A percentile compares a stretch with the other conserved stretches of the same genome.
Conservation (phyloP, 2,329 filamentous ascomycete species). For the Nemania bipapillata region DNA sequence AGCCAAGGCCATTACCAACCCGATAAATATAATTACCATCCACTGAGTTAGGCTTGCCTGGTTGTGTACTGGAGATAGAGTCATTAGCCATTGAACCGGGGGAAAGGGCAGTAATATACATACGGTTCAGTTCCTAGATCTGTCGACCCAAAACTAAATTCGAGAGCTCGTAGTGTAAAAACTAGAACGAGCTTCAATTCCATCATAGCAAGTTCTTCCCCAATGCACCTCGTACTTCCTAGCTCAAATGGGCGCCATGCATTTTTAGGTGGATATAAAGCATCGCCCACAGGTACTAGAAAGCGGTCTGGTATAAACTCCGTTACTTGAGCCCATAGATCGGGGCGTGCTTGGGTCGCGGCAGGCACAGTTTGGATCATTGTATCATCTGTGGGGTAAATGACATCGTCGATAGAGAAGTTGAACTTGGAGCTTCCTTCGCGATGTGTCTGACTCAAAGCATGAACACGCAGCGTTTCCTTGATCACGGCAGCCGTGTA, state of each 20-base stretch:
- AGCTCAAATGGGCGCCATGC: slow-evolving; percentile 52
- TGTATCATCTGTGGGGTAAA: slow-evolving; percentile 1
- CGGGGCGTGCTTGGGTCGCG: slow-evolving; percentile 12
- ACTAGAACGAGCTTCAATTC: slow-evolving; percentile 45
- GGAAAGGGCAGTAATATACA: too few species aligned
- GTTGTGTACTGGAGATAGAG: too few species aligned
- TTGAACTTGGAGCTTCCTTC: slow-evolving; percentile 11
- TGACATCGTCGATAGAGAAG: neutral
- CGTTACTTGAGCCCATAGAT: slow-evolving; percentile 51
- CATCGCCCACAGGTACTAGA: slow-evolving; percentile 42
- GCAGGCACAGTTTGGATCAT: slow-evolving; percentile 11
- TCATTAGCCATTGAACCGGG: too few species aligned
- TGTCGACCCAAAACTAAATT: too few species aligned
- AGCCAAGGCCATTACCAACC: too few species aligned
- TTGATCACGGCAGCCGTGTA: slow-evolving; percentile 66
- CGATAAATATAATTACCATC: too few species aligned
- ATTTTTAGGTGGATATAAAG: slow-evolving; percentile 40
- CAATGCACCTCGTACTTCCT: slow-evolving; percentile 48
- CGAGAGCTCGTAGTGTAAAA: slow-evolving; percentile 37
- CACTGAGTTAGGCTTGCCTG: too few species aligned
- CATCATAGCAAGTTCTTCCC: slow-evolving; percentile 46
- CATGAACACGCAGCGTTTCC: slow-evolving; percentile 57
- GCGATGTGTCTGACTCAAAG: neutral
- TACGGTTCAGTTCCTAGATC: too few species aligned
- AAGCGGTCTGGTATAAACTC: slow-evolving; percentile 56